Evolutionary conservation across 805 yeast genomes (phyloP).

Genomic region (Dipodascopsis uninucleata): DNA sequence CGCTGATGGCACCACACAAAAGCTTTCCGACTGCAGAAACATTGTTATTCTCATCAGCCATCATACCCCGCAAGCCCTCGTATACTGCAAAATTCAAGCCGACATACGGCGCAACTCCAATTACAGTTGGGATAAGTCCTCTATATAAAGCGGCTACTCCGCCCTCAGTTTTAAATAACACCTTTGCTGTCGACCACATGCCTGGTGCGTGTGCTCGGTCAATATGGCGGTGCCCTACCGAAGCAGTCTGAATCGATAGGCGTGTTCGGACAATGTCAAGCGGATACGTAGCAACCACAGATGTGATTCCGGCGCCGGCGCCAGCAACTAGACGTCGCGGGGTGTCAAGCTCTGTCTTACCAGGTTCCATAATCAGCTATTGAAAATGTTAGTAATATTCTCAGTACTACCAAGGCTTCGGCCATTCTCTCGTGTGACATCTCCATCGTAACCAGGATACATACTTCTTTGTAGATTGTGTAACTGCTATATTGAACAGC

Average conservation of each 20-base stretch:
- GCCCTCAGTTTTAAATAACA: slow-evolving; percentile 74
- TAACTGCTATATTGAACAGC: slow-evolving; percentile 91
- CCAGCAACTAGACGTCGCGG: slow-evolving; percentile 70
- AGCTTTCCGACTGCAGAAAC: slow-evolving; percentile 55
- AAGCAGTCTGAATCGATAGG: slow-evolving; percentile 83
- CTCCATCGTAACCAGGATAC: slow-evolving; percentile 33
- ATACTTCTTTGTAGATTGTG: slow-evolving; percentile 53
- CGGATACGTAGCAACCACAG: slow-evolving; percentile 85
- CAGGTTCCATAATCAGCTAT: slow-evolving; percentile 22
- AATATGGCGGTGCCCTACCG: slow-evolving; percentile 34
- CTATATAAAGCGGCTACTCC: slow-evolving; percentile 73
- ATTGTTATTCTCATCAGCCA: slow-evolving; percentile 36
- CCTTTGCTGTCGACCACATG: slow-evolving; percentile 51
- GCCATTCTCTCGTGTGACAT: not conserved
- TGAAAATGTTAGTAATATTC: not conserved
- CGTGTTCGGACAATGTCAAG: slow-evolving; percentile 88
- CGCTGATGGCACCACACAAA: slow-evolving; percentile 76
- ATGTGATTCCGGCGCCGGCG: slow-evolving; percentile 71
- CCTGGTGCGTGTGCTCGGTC: slow-evolving; percentile 49
- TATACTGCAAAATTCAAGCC: slow-evolving; percentile 89
- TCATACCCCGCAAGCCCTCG: slow-evolving; percentile 67
- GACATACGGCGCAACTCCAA: slow-evolving; percentile 95
- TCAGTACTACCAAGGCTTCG: not conserved
- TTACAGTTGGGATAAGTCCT: slow-evolving; percentile 84
- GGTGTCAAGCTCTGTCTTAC: slow-evolving; percentile 43